Base-by-base conservation (phyloP, 805 yeast species). In the Kluyveromyces siamensis region DNA sequence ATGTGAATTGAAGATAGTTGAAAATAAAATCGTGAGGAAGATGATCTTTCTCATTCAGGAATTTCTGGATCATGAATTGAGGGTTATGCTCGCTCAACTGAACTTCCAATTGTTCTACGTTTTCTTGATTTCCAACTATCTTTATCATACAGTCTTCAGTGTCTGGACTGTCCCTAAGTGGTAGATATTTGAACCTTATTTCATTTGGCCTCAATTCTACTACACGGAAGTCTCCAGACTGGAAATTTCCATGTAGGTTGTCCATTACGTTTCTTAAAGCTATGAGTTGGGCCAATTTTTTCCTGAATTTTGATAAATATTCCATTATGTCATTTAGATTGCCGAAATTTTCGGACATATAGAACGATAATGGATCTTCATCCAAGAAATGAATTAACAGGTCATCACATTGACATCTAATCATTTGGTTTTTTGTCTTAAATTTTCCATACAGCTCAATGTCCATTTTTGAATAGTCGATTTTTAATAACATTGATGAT, bases 1-100 rank as follows among this genome's bases (percentile, higher is more conserved):
- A 62, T 1, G 70, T 65, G 46, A 65, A 65, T 41, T 64, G 68
- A 42, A 65, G 46, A 46, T 65, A 65, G 49, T 63, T 61, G 56
- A 66, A 66, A 18, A 65, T 59, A 40, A 62, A 62, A 27, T 30
- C 36, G 50, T 63, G 66, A 47, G 64, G 63, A 50, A 61, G 63
- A 51, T 57, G 48, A 37, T 54, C 54, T n/a, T 55, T 54, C 8
- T 49, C 51, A 40, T 60, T 65, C 21, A 66, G 53, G 48, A 65
- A 63, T 16, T 64, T 63, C 45, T 63, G 66, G 13, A 66, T 55
- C 16, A 62, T 58, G 52, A 56, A 56, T 51, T 65, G 70, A 14
- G 69, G 68, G 43, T 65, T 66, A 1, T 62, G 55, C 11, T 61
- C 54, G 8, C 67, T 58, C 30, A 66, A 49, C 40, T 57, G 49